These are phyloP conservation scores for Phlegmacium glaucopus DNA, from an alignment of 768 basidiomycete genomes.

Conservation along the genomic window DNA sequence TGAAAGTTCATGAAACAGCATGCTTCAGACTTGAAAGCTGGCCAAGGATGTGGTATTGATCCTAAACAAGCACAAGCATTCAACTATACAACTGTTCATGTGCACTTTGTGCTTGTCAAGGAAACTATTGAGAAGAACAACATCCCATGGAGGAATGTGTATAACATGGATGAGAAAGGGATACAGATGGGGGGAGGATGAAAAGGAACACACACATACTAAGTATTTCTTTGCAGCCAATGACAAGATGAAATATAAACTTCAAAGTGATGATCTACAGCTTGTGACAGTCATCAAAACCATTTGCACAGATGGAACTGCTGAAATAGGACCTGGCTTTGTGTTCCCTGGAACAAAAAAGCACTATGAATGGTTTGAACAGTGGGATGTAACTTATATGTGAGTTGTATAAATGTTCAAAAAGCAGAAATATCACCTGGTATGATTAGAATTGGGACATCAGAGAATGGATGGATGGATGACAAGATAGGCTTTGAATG, in stretches of 20 bases:
- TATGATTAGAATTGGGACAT: slow-evolving; percentile 19
- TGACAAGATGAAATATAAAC: not conserved
- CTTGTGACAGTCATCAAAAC: not conserved
- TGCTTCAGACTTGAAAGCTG: too few species aligned
- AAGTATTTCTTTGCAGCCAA: too few species aligned
- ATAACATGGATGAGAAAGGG: slow-evolving; percentile 22
- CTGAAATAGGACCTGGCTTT: not conserved
- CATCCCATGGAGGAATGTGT: slow-evolving; percentile 14
- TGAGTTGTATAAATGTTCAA: not conserved
- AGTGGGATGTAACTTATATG: not conserved
- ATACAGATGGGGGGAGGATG: slow-evolving; percentile 12
- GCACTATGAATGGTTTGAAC: not conserved
- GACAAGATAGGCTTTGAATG: slow-evolving; percentile 18
- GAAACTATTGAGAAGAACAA: slow-evolving; percentile 1
- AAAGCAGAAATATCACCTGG: not conserved
- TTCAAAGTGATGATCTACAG: not conserved
- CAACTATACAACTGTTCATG: slow-evolving; percentile 12
- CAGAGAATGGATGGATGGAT: slow-evolving; percentile 22
- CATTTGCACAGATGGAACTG: not conserved
- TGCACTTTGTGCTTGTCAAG: slow-evolving; percentile 1
- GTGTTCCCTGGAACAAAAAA: slow-evolving; percentile 1
- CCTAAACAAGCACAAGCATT: slow-evolving; percentile 27
- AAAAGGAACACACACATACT: not conserved
- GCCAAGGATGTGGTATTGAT: too few species aligned
- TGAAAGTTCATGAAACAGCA: too few species aligned